These are phyloP conservation scores for Amanita fuliginea DNA, from an alignment of 768 basidiomycete species.

Conservation along the genomic window DNA sequence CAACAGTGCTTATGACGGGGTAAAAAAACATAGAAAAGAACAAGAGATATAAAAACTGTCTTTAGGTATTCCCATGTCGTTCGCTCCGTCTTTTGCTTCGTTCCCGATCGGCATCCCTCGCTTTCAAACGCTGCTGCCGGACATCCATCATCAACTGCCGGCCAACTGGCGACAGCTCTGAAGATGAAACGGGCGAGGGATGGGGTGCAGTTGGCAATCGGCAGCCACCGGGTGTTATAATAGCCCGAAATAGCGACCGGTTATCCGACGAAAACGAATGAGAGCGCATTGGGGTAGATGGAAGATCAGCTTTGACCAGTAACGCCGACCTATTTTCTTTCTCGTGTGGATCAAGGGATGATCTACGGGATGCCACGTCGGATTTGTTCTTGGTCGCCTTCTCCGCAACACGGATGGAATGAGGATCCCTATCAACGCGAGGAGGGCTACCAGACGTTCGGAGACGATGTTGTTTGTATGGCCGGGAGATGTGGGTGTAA, in stretches of 20 bases:
- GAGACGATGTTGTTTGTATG: constrained; percentile 14
- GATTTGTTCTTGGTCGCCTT: constrained; percentile 10
- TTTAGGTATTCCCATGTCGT: constrained; percentile 1
- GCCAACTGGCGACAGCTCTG: constrained; percentile 62
- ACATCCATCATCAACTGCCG: constrained; percentile 58
- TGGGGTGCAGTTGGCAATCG: constrained; percentile 28
- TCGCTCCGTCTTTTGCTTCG: constrained; percentile 11
- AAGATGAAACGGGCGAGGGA: constrained; percentile 60
- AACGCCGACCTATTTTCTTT: constrained; percentile 32
- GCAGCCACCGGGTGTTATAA: constrained; percentile 33
- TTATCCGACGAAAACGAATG: constrained; percentile 20
- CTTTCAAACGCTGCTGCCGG: constrained; percentile 33
- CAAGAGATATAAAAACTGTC: not conserved
- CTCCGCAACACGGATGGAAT: constrained; percentile 11
- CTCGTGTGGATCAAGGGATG: constrained; percentile 10
- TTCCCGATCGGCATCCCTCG: constrained; percentile 24
- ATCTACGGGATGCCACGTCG: constrained; percentile 3
- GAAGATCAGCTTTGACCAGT: constrained; percentile 25
- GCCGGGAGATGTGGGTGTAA: constrained; percentile 18
- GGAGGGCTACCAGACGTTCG: constrained; percentile 14
- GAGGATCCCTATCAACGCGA: constrained; percentile 7
- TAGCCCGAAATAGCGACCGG: constrained; percentile 24
- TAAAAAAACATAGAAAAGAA: not conserved
- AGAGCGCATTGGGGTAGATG: constrained; percentile 35
- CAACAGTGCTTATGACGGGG: constrained; percentile 2